phyloP scores from a whole-genome alignment of 2,329 filamentous ascomycete genomes.

The Ophiostoma ulmi region DNA sequence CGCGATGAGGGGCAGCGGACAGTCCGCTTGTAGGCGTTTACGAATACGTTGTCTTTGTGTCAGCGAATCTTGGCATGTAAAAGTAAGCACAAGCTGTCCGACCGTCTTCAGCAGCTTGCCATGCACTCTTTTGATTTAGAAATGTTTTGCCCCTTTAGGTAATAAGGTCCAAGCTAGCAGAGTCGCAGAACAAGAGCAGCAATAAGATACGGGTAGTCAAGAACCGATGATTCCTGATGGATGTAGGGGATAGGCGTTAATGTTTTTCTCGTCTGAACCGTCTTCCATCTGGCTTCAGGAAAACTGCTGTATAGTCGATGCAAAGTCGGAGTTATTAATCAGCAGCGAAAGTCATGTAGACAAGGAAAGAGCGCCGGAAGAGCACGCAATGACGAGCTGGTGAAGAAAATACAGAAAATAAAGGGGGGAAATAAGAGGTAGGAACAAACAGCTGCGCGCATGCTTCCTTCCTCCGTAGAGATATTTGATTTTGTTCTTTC shows the following conservation, averaged over 20 bases:
- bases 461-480: neutral
- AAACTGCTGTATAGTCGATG: neutral
- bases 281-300: neutral
- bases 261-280: neutral
- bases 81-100: neutral
- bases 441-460: neutral
- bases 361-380: neutral
- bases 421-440: neutral
- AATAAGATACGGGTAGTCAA: neutral
- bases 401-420: neutral
- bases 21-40: neutral
- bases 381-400: neutral
- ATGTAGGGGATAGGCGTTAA: slow-evolving; percentile 8
- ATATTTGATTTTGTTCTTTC: neutral
- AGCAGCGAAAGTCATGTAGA: neutral
- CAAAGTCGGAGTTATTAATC: neutral
- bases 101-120: neutral
- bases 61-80: neutral
- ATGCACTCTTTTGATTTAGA: neutral
- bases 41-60: too few relatives aligned
- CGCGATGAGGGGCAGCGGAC: slow-evolving; percentile 14
- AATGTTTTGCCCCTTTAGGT: slow-evolving; percentile 19
- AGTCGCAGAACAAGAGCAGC: neutral
- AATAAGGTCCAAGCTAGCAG: slow-evolving; percentile 14
- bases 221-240: too few relatives aligned